Evolutionary conservation across 768 basidiomycete genomes (phyloP).

Genomic region (Pulveroboletus sp.): DNA sequence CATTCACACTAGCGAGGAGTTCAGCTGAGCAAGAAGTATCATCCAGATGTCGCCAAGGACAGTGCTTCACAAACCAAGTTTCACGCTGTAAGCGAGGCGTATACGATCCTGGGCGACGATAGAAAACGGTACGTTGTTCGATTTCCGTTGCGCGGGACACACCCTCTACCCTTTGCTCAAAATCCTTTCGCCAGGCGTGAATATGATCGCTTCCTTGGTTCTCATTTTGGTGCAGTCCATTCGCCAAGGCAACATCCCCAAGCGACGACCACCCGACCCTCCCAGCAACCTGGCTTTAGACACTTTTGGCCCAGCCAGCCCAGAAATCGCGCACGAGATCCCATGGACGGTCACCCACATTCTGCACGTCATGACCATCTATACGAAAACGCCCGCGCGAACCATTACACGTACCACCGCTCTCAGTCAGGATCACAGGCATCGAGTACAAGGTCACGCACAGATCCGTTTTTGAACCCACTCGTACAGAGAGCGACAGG

Average conservation of each 20-base stretch:
- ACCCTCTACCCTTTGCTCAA: neutral
- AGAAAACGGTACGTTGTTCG: conserved; percentile 34
- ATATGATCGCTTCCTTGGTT: conserved; percentile 25
- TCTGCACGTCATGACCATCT: conserved; percentile 8
- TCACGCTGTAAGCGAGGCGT: conserved; percentile 45
- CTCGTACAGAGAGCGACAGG: conserved; percentile 29
- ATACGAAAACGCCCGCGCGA: conserved; percentile 6
- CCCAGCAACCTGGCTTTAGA: conserved; percentile 23
- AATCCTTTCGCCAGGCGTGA: conserved; percentile 23
- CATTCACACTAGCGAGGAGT: neutral
- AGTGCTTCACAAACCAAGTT: conserved; percentile 36
- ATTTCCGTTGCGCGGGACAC: neutral
- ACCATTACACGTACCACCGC: neutral
- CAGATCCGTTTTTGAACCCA: conserved; percentile 23
- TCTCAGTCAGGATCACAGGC: conserved; percentile 2
- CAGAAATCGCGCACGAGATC: conserved; percentile 17
- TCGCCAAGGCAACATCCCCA: conserved; percentile 24
- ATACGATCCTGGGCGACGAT: conserved; percentile 41
- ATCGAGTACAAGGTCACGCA: conserved; percentile 3
- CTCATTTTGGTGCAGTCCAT: conserved; percentile 8
- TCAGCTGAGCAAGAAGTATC: conserved; percentile 45
- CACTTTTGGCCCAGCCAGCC: conserved; percentile 26
- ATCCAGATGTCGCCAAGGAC: conserved; percentile 43
- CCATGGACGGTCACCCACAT: conserved; percentile 5
- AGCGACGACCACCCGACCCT: conserved; percentile 25